These are phyloP conservation scores for Stygiomarasmius scandens DNA, from an alignment of 1,284 basidiomycete genomes.

Conservation along the genomic window DNA sequence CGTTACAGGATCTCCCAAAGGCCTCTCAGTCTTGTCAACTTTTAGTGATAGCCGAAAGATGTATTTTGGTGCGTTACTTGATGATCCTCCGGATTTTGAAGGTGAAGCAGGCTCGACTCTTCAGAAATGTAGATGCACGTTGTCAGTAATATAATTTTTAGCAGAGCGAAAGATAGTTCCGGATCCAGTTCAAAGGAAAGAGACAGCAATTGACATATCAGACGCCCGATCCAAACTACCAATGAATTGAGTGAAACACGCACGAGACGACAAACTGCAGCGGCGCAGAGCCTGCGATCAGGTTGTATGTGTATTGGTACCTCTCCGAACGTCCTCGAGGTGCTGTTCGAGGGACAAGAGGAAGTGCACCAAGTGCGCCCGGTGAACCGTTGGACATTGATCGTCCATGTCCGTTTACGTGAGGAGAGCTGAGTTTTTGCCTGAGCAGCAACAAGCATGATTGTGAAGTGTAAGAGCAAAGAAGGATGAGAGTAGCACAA, in stretches of 20 bases:
- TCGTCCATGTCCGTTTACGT: background rate
- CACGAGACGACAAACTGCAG: constrained; percentile 51
- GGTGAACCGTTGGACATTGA: background rate
- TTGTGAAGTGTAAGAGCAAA: too few species aligned
- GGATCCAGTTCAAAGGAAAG: constrained; percentile 2
- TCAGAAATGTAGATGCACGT: background rate
- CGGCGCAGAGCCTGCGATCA: constrained; percentile 42
- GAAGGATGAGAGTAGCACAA: too few species aligned
- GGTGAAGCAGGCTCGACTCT: constrained; percentile 50
- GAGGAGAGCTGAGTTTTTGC: background rate
- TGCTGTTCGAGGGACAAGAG: constrained; percentile 13
- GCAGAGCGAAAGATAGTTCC: background rate
- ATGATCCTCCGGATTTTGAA: constrained; percentile 37
- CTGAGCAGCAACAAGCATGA: too few species aligned
- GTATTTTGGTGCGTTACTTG: constrained; percentile 40
- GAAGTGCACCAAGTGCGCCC: constrained; percentile 16
- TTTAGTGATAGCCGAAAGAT: constrained; percentile 55
- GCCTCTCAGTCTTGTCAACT: constrained; percentile 53
- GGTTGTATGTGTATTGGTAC: constrained; percentile 48
- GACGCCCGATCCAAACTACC: background rate
- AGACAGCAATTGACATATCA: background rate
- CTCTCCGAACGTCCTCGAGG: constrained; percentile 34
- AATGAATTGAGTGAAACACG: constrained; percentile 19
- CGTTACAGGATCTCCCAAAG: constrained; percentile 46
- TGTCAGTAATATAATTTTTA: too few species aligned